phyloP scores from a whole-genome alignment of 495 filamentous ascomycete species.

The Tuber melanosporum region DNA sequence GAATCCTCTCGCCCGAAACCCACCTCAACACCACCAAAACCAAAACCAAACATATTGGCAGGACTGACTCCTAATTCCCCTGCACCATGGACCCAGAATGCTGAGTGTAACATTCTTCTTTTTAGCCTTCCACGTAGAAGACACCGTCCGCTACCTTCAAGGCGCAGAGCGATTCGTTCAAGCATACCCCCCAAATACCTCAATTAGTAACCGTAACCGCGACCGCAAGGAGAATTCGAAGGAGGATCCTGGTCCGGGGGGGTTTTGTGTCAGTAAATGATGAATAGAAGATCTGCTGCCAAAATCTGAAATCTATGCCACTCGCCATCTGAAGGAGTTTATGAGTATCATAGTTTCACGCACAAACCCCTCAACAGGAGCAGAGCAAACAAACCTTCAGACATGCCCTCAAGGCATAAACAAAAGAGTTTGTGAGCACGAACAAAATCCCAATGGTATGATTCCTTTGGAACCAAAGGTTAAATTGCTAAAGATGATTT shows the following conservation, averaged over 20 bases:
- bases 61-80: slow-evolving; percentile 30
- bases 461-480: neutral
- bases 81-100: slow-evolving; percentile 39
- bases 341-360: neutral
- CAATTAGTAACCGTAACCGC: slow-evolving; percentile 37
- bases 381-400: slow-evolving; percentile 23
- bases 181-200: slow-evolving; percentile 38
- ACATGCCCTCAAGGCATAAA: slow-evolving; percentile 40
- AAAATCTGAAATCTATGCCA: slow-evolving; percentile 1
- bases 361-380: neutral
- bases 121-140: slow-evolving; percentile 38
- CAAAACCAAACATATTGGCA: slow-evolving; percentile 30
- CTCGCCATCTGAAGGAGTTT: neutral
- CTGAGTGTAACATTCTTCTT: slow-evolving; percentile 36
- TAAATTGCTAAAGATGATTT: neutral
- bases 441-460: neutral
- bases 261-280: slow-evolving; percentile 12
- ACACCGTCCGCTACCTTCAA: slow-evolving; percentile 36
- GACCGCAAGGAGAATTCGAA: slow-evolving; percentile 22
- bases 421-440: neutral
- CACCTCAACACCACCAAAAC: slow-evolving; percentile 18
- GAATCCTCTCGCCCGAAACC: slow-evolving; percentile 6
- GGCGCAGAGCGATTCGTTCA: slow-evolving; percentile 40
- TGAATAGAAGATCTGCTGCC: slow-evolving; percentile 10
- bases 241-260: neutral